These are phyloP conservation scores for Chytriomyces sp. DNA, from an alignment of 192 early-diverging fungal species.

Conservation along the genomic window DNA sequence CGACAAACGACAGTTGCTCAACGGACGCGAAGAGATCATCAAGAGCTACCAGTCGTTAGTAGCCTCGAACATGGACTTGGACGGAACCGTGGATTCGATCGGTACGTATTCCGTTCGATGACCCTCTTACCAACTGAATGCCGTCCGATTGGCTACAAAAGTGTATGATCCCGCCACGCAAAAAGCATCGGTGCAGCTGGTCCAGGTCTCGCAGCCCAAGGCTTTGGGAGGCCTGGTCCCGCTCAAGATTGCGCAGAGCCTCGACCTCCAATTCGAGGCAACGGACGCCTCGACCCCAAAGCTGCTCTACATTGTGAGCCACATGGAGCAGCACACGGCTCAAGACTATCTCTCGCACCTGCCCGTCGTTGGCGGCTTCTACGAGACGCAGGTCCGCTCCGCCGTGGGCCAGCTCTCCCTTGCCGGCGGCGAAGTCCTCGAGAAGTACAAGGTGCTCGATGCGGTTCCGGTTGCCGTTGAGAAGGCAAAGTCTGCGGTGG, in stretches of 20 bases:
- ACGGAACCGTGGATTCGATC: slow-evolving; percentile 34
- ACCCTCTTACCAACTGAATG: slow-evolving; percentile 11
- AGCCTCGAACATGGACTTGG: slow-evolving; percentile 44
- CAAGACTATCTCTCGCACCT: slow-evolving; percentile 49
- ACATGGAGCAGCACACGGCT: slow-evolving; percentile 43
- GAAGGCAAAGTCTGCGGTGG: slow-evolving; percentile 31
- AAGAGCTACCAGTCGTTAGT: slow-evolving; percentile 41
- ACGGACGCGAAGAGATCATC: slow-evolving; percentile 49
- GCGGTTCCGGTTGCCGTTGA: slow-evolving; percentile 46
- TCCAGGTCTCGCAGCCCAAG: slow-evolving; percentile 41
- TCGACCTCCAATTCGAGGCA: slow-evolving; percentile 51
- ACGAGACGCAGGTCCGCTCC: slow-evolving; percentile 40
- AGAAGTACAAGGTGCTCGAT: slow-evolving; percentile 49
- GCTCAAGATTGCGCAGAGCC: slow-evolving; percentile 47
- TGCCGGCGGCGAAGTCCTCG: slow-evolving; percentile 43
- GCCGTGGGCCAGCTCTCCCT: slow-evolving; percentile 49
- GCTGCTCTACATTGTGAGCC: slow-evolving; percentile 44
- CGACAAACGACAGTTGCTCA: slow-evolving; percentile 36
- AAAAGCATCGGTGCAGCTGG: slow-evolving; percentile 28
- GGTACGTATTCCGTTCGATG: slow-evolving; percentile 12
- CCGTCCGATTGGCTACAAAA: slow-evolving; percentile 12
- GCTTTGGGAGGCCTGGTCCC: slow-evolving; percentile 51
- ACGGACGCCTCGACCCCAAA: slow-evolving; percentile 13
- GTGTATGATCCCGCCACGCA: slow-evolving; percentile 37
- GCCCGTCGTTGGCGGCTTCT: slow-evolving; percentile 46